Evolutionary conservation across 306 rosid genomes (phyloP), one percentile per base, ranked within the genome.

Genomic region (Pueraria montana): DNA sequence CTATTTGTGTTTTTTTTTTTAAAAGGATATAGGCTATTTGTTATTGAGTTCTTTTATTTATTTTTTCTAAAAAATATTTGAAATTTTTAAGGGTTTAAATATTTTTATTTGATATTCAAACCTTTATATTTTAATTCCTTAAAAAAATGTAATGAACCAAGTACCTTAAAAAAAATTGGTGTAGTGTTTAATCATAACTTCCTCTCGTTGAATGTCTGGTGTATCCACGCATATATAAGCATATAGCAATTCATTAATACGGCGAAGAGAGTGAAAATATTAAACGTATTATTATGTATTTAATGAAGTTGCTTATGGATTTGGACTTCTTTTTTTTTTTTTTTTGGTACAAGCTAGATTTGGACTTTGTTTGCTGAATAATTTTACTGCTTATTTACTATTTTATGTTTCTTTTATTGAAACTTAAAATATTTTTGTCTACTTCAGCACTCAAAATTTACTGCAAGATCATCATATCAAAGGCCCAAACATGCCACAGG

Each of bases 401-500:
- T 7, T 65, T 32, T 3, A 13, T 20, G 16, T 42, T 68, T 71
- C 14, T 13, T 48, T 24, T 24, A 16, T 18, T 68, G 21, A 65
- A 34, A 65, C 40, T 20, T 11, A 38, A n/a, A 69, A 64, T 32
- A 78, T 18, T 4, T 71, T 9, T 20, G 6, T 55, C 8, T 0
- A 26, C 3, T 69, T 77, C 84, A 87, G 85, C 21, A 81, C 52
- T 40, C 84, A 52, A 88, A 80, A 80, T 67, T 14, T 32, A 40
- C 34, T 45, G 8, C 82, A 42, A 74, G 82, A 56, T 77, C 83
- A 59, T 77, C 86, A 17, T 61, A 83, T 27, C 76, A 80, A 40
- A 87, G 82, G 71, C 55, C 88, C 8, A 87, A 81, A 61, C 42
- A 24, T 3, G 77, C 36, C 4, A 43, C 78, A 1, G 92, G 92